These are phyloP conservation scores for Pseudonitzschia multiseries DNA, from an alignment of 108 stramenopile species.

Conservation along the genomic window DNA sequence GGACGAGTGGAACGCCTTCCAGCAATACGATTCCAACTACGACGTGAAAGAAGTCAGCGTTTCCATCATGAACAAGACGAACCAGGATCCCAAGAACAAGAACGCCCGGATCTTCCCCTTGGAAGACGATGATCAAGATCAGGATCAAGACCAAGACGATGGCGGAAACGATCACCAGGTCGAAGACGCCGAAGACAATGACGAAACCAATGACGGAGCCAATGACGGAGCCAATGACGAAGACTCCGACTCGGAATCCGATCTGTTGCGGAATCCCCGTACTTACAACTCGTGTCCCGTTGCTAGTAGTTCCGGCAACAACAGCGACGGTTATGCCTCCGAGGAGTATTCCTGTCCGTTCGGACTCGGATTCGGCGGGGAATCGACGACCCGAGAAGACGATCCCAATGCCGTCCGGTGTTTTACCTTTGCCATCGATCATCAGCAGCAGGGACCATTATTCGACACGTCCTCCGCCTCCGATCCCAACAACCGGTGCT, in stretches of 20 bases:
- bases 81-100: constrained; percentile 6
- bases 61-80: background rate
- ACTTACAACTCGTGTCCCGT: background rate
- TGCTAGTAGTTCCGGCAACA: no score
- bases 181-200: background rate
- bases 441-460: background rate
- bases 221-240: background rate
- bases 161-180: background rate
- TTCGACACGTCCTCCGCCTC: background rate
- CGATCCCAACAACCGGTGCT: no score
- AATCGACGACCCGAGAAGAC: background rate
- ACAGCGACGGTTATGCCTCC: no score
- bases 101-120: background rate
- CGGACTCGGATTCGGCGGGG: background rate
- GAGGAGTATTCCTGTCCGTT: constrained; percentile 12
- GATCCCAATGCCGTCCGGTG: background rate
- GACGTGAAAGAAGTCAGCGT: background rate
- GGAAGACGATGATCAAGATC: no score
- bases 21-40: constrained; percentile 13
- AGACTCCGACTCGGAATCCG: background rate
- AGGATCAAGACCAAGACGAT: no score
- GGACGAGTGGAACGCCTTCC: constrained; percentile 23
- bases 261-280: background rate
- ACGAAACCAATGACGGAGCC: background rate
- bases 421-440: background rate